Base-by-base conservation (phyloP, 2,329 filamentous ascomycete genomes). In the Aspergillus vadensis region DNA sequence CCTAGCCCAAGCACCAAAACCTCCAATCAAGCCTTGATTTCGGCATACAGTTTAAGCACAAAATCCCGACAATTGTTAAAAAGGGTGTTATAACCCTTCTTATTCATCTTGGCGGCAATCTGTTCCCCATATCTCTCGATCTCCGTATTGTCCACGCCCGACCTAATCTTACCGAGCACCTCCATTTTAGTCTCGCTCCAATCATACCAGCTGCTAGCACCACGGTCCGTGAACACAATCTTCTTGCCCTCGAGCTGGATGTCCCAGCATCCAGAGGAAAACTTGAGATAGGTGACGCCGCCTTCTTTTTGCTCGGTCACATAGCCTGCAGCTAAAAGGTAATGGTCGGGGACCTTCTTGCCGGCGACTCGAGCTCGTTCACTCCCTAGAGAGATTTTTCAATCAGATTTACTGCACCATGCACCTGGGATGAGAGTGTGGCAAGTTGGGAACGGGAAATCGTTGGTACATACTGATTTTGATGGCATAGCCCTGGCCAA, bases 401-500 rank as follows among this genome's bases (percentile, higher is more conserved):
- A 3, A 2, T 51, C 7, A 51, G 30, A 15, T 15, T 21, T 15
- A 38, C 49, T 5, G n/a, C 27, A 36, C 9, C 5, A 10, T 32
- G 17, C 19, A 9, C 3, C 15, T 7, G 30, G 23, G 17, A 23
- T 5, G 12, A 50, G 19, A 32, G 10, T 1, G 17, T 30, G 8
- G 19, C 27, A 51, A 21, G 9, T 2, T 38, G 9, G 5, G n/a
- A 9, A 15, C 8, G 19, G 49, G 12, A n/a, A n/a, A 10, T 36
- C 8, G 3, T 27, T 19, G 5, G 32, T n/a, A 39, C 50, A 23
- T 53, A 53, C 50, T 21, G 3, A 53, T 53, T n/a, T 53, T 53
- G 19, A 53, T 53, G 15, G 50, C 50, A 23, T 53, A 53, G 50
- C 50, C 50, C 32, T 53, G 6, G 32, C 32, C 32, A 19, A 53